Base-by-base conservation (phyloP, 768 basidiomycete species). In the Lentinula sp. region DNA sequence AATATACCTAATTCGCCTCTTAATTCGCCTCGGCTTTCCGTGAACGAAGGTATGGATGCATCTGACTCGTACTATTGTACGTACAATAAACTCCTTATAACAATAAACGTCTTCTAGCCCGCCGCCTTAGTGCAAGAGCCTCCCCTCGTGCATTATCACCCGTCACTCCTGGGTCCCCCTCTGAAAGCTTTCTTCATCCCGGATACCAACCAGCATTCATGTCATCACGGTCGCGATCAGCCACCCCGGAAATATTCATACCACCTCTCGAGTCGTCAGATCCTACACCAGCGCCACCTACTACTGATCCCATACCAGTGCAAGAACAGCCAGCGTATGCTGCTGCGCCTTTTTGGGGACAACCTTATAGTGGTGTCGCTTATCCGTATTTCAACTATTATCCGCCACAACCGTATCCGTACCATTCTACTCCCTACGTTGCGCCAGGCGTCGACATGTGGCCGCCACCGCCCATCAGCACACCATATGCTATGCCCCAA, bases 211-310 rank as follows among this genome's bases (percentile, higher is more conserved):
- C 55, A 56, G 20, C 20, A 12, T 56, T 42, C 20, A 59, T 50
- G 57, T 9, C 28, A 16, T 36, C 43, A 7, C 43, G 57, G 7
- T 59, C 57, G 6, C 57, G 46, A 46, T 45, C 57, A 20, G 33
- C 36, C 3, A 59, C 57, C 32, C 57, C 57, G 3, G 57, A 59
- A 10, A 59, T 59, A 32, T 59, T 59, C 9, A 59, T 59, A 35
- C 57, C 57, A 9, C 57, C 57, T 32, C 46, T 48, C 12, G 32
- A 35, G 15, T 23, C 4, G 20, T 20, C 18, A 6, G 39, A 56
- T 28, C 37, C 37, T 37, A n/a, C 23, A 6, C 12, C 46, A 35
- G 16, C n/a, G 2, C 57, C 57, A n/a, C 16, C 37, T n/a, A 15
- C 33, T 16, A 33, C 57, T n/a, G 45, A 59, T 59, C 57, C 57